Conservation (phyloP, 345 rosid genomes). For the Linum lewisii region DNA sequence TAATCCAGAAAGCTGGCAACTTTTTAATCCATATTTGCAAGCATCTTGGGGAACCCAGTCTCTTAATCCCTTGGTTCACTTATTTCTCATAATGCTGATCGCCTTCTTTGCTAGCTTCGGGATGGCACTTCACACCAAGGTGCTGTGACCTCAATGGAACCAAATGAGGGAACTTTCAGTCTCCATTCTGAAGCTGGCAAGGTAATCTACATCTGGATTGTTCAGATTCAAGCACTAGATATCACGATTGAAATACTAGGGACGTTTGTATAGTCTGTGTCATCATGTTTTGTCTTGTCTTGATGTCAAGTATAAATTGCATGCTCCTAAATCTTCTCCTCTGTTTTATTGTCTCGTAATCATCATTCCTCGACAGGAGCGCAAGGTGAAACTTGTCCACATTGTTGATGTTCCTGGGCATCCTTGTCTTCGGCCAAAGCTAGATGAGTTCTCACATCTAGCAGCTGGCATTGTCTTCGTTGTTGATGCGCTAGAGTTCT, state of each 20-base stretch:
- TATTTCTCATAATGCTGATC: slow-evolving; percentile 13
- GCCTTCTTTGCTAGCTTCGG: slow-evolving; percentile 52
- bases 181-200: slow-evolving; percentile 55
- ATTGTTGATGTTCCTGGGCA: slow-evolving; percentile 95
- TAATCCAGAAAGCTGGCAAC: no score
- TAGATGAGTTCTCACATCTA: slow-evolving; percentile 70
- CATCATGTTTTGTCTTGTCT: no score
- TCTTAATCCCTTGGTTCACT: no score
- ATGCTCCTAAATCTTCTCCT: not conserved
- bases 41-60: no score
- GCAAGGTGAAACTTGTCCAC: slow-evolving; percentile 67
- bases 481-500: slow-evolving; percentile 85
- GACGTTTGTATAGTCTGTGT: no score
- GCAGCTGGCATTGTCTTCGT: slow-evolving; percentile 84
- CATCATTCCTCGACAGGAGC: slow-evolving; percentile 34
- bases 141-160: slow-evolving; percentile 93
- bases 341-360: not conserved
- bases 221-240: slow-evolving; percentile 1
- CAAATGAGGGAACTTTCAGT: slow-evolving; percentile 73
- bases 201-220: slow-evolving; percentile 29
- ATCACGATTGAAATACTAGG: no score
- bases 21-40: no score
- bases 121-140: slow-evolving; percentile 86
- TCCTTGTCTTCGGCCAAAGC: slow-evolving; percentile 71
- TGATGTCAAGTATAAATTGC: not conserved